Conservation (phyloP, 768 basidiomycete genomes). For the Tephrocybe sp. region DNA sequence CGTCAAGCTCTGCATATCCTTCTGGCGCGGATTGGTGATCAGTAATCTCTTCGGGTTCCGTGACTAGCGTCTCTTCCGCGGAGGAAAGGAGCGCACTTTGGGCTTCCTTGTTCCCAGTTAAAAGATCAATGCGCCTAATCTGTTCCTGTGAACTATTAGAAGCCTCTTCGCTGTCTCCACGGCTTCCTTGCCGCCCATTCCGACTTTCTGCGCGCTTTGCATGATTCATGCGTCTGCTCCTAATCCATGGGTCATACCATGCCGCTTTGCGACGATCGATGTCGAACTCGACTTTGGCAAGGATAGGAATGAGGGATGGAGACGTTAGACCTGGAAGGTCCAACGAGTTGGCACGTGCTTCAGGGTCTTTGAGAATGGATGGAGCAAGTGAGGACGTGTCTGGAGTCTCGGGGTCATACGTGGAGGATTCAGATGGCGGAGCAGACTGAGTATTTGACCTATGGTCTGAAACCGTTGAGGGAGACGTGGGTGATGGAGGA, state of each 20-base stretch:
- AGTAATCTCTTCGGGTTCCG: not conserved
- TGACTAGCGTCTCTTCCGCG: conserved; percentile 9
- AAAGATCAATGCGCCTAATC: conserved; percentile 44
- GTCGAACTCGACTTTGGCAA: conserved; percentile 95
- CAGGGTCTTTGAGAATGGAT: conserved; percentile 30
- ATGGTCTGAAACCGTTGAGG: conserved; percentile 51
- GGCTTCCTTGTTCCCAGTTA: conserved; percentile 49
- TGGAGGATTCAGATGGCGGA: conserved; percentile 43
- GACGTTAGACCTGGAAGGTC: conserved; percentile 66
- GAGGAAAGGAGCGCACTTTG: conserved; percentile 27
- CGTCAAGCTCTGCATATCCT: conserved; percentile 35
- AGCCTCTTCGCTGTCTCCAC: conserved; percentile 16
- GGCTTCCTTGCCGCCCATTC: conserved; percentile 22
- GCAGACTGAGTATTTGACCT: conserved; percentile 48
- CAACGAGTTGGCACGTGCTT: conserved; percentile 44
- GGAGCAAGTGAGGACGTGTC: conserved; percentile 43
- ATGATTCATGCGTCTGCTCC: conserved; percentile 59
- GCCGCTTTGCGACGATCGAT: conserved; percentile 75
- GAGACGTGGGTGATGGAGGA: conserved; percentile 50
- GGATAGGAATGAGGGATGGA: conserved; percentile 69
- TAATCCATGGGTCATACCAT: conserved; percentile 87
- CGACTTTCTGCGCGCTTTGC: conserved; percentile 54
- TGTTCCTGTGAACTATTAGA: conserved; percentile 23
- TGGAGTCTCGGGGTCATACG: conserved; percentile 49
- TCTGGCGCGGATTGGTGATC: conserved; percentile 4